Conservation (phyloP, 2,329 filamentous ascomycete species). For the Fusarium nodosum region DNA sequence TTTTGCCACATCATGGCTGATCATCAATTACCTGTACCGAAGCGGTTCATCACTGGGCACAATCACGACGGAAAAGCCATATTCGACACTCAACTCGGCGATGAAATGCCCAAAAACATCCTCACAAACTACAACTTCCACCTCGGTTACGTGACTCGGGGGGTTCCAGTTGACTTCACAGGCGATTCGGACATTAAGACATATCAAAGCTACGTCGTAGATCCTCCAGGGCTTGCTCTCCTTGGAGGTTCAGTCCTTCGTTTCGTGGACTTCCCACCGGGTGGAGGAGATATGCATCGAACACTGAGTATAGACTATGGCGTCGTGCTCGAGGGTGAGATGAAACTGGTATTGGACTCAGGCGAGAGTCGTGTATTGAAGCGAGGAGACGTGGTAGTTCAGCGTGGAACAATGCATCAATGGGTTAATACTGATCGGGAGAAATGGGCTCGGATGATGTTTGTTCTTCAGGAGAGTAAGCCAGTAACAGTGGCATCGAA, state of each 20-base stretch:
- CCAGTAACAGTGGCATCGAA: conserved; percentile 23
- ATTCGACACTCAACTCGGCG: conserved; percentile 35
- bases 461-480: conserved; percentile 54
- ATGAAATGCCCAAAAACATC: conserved; percentile 23
- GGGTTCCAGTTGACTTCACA: conserved; percentile 26
- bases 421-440: conserved; percentile 63
- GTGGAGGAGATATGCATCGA: conserved; percentile 55
- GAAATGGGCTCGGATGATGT: conserved; percentile 61
- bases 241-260: conserved; percentile 60
- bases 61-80: conserved; percentile 39
- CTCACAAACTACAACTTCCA: conserved; percentile 37
- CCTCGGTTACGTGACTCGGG: conserved; percentile 39
- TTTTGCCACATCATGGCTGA: conserved; percentile 9
- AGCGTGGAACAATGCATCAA: conserved; percentile 68
- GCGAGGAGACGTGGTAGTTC: conserved; percentile 68
- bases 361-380: conserved; percentile 59
- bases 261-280: conserved; percentile 63
- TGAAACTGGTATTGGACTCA: conserved; percentile 65
- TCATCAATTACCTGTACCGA: conserved; percentile 34
- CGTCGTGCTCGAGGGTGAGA: conserved; percentile 66
- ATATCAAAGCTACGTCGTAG: conserved; percentile 29
- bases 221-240: conserved; percentile 46
- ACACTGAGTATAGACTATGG: conserved; percentile 69
- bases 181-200: conserved; percentile 30
- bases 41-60: conserved; percentile 44